Evolutionary conservation across 345 rosid genomes (phyloP).

Genomic region (Citrus cavaleriei): DNA sequence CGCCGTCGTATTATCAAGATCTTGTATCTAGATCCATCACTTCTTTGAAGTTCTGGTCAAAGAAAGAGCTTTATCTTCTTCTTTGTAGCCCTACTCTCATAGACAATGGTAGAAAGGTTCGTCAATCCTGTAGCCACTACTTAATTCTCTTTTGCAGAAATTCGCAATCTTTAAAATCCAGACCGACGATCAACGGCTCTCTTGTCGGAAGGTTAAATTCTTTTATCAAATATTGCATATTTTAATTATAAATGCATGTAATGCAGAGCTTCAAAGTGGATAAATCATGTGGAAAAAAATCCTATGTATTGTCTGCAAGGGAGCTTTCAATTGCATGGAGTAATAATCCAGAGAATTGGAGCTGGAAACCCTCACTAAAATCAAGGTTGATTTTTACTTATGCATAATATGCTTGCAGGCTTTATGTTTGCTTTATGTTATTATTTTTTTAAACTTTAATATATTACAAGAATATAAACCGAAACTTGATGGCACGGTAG

Average conservation of each 20-base stretch:
- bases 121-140: no score
- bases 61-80: conserved; percentile 48
- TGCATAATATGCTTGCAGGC: no score
- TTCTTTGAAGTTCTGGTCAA: conserved; percentile 33
- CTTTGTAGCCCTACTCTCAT: conserved; percentile 45
- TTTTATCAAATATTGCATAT: no score
- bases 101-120: conserved; percentile 49
- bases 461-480: no score
- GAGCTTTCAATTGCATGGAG: conserved; percentile 55
- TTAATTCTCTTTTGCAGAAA: no score
- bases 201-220: no score
- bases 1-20: conserved; percentile 35
- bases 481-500: no score
- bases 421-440: no score
- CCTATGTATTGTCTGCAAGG: conserved; percentile 56
- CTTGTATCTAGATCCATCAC: conserved; percentile 25
- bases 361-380: conserved; percentile 41
- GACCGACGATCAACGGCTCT: no score
- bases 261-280: conserved; percentile 58
- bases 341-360: conserved; percentile 45
- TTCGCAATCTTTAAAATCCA: no score
- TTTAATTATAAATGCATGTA: not conserved
- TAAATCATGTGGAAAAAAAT: conserved; percentile 47
- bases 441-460: no score
- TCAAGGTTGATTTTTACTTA: conserved; percentile 41